Conservation (phyloP, 345 rosid species). For the Sisymbrium altissimum region DNA sequence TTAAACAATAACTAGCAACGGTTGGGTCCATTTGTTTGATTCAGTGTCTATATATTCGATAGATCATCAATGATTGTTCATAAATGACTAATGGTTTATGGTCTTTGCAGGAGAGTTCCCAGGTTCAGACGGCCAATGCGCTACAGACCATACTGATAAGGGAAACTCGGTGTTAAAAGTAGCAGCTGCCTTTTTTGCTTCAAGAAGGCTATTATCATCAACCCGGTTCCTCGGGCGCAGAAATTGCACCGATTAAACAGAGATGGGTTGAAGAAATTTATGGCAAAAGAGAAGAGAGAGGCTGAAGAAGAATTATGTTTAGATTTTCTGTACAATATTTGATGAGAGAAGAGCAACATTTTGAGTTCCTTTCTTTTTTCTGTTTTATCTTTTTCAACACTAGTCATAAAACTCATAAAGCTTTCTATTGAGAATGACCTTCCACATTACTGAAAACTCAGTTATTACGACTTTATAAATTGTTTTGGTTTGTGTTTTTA, state of each 20-base stretch:
- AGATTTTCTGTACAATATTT: slow-evolving; percentile 27
- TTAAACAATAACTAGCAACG: background rate
- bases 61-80: background rate
- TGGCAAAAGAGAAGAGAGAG: background rate
- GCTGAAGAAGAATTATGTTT: background rate
- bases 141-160: slow-evolving; percentile 77
- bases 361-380: background rate
- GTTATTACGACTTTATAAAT: background rate
- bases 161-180: slow-evolving; percentile 1
- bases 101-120: slow-evolving; percentile 77
- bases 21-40: background rate
- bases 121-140: slow-evolving; percentile 91
- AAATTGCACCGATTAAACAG: slow-evolving; percentile 1
- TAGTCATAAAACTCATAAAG: slow-evolving; percentile 3
- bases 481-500: background rate
- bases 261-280: slow-evolving; percentile 13
- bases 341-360: slow-evolving; percentile 21
- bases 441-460: background rate
- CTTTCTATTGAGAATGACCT: slow-evolving; percentile 12
- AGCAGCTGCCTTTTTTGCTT: slow-evolving; percentile 16
- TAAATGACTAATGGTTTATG: background rate
- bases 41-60: background rate
- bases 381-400: background rate
- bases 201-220: slow-evolving; percentile 9
- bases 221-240: background rate